phyloP scores from a whole-genome alignment of 805 yeast genomes.

The Tetrapisispora iriomotensis region DNA sequence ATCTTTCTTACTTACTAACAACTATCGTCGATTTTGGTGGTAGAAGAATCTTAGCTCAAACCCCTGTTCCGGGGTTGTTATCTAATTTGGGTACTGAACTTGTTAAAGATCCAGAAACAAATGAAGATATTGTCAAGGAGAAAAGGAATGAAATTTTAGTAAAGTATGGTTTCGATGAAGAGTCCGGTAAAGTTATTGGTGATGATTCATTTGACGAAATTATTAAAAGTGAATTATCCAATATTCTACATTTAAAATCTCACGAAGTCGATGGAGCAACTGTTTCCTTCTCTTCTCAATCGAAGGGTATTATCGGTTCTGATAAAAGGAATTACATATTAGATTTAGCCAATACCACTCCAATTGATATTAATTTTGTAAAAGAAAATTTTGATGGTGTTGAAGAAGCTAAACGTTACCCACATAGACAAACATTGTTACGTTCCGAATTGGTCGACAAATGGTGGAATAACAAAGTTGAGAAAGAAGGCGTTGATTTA shows the following conservation, averaged over 20 bases:
- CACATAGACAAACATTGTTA: slow-evolving; percentile 68
- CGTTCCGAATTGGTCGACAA: slow-evolving; percentile 85
- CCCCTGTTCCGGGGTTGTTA: slow-evolving; percentile 83
- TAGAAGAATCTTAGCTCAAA: slow-evolving; percentile 78
- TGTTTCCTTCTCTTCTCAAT: slow-evolving; percentile 60
- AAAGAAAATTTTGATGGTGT: slow-evolving; percentile 42
- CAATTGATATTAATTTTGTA: slow-evolving; percentile 70
- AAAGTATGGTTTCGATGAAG: slow-evolving; percentile 67
- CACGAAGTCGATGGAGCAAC: slow-evolving; percentile 43
- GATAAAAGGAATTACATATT: slow-evolving; percentile 79
- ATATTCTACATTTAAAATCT: slow-evolving; percentile 66
- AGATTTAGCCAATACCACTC: slow-evolving; percentile 77
- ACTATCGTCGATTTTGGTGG: slow-evolving; percentile 88
- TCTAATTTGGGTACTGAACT: slow-evolving; percentile 32
- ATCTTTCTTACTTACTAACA: slow-evolving; percentile 64
- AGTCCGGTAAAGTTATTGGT: slow-evolving; percentile 38
- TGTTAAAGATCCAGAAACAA: slow-evolving; percentile 34
- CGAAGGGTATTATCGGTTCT: slow-evolving; percentile 77
- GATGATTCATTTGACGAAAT: slow-evolving; percentile 45
- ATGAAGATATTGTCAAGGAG: slow-evolving; percentile 32
- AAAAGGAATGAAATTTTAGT: slow-evolving; percentile 39
- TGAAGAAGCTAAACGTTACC: slow-evolving; percentile 47
- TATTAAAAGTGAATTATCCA: slow-evolving; percentile 50
- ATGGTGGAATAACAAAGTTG: slow-evolving; percentile 72
- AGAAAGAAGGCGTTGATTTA: slow-evolving; percentile 13